Percentiles rank a stretch among this genome's conserved stretches.
These are phyloP conservation scores for Sphaerobolus stellatus DNA, from an alignment of 1,284 basidiomycete genomes.

Conservation along the genomic window DNA sequence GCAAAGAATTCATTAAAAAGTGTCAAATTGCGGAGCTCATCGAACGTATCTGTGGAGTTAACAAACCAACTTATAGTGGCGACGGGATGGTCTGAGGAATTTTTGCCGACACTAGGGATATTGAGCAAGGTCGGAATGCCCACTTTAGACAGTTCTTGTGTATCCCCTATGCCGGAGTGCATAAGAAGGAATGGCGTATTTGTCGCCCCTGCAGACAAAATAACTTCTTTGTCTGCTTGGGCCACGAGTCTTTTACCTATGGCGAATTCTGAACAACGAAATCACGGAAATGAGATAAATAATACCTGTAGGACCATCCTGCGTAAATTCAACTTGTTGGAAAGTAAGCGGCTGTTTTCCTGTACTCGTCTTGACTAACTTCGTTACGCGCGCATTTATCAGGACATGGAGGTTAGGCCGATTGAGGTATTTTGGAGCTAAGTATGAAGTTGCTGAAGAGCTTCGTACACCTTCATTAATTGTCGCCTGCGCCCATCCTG, in stretches of 20 bases:
- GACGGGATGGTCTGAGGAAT: not conserved
- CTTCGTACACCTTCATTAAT: conserved; percentile 32
- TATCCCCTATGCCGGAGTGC: not conserved
- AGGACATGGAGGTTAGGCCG: conserved; percentile 24
- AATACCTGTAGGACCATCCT: conserved; percentile 20
- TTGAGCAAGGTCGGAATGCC: not conserved
- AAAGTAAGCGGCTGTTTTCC: conserved; percentile 21
- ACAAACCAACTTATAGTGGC: conserved; percentile 18
- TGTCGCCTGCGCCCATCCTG: conserved; percentile 37
- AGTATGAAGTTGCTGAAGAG: conserved; percentile 38
- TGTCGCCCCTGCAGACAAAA: conserved; percentile 25
- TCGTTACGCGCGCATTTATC: conserved; percentile 19
- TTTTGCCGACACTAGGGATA: not conserved
- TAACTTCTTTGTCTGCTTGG: conserved; percentile 26
- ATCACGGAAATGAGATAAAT: not conserved
- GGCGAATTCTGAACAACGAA: conserved; percentile 1
- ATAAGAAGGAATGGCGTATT: conserved; percentile 13
- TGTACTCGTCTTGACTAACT: conserved; percentile 6
- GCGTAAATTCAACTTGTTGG: conserved; percentile 33
- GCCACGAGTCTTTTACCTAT: conserved; percentile 2
- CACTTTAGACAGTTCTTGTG: not conserved
- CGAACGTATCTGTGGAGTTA: conserved; percentile 23
- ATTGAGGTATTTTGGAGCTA: conserved; percentile 27
- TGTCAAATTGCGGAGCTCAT: conserved; percentile 14
- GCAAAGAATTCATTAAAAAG: not conserved